These are phyloP conservation scores for Agaricus sinodeliciosus DNA, from an alignment of 768 basidiomycete genomes.

Conservation along the genomic window DNA sequence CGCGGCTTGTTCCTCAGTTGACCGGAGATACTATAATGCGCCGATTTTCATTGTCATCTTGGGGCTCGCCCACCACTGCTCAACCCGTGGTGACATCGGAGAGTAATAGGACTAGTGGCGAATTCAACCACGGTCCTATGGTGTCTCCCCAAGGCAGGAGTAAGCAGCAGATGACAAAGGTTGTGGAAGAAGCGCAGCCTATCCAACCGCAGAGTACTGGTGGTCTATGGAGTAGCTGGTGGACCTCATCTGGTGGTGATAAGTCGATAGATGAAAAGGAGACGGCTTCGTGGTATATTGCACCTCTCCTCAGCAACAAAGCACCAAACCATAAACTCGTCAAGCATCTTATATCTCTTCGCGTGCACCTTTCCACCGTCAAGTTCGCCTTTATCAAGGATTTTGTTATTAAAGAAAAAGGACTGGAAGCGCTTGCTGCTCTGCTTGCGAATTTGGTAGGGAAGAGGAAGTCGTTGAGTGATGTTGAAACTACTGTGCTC, in stretches of 20 bases:
- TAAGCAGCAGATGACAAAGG: slow-evolving; percentile 23
- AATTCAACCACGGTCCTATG: slow-evolving; percentile 22
- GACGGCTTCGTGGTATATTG: slow-evolving; percentile 57
- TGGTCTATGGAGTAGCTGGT: slow-evolving; percentile 71
- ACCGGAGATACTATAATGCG: slow-evolving; percentile 69
- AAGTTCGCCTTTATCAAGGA: slow-evolving; percentile 71
- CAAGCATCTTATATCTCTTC: slow-evolving; percentile 75
- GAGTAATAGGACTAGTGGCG: slow-evolving; percentile 29
- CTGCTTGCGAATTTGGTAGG: slow-evolving; percentile 58
- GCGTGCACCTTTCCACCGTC: slow-evolving; percentile 83
- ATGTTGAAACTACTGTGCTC: slow-evolving; percentile 62
- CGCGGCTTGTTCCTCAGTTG: slow-evolving; percentile 65
- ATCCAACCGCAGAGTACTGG: slow-evolving; percentile 68
- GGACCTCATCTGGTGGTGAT: slow-evolving; percentile 60
- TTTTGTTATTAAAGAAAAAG: slow-evolving; percentile 62
- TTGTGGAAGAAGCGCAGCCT: slow-evolving; percentile 28
- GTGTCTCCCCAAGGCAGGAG: slow-evolving; percentile 18
- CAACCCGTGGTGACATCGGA: slow-evolving; percentile 27
- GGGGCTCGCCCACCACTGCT: slow-evolving; percentile 41
- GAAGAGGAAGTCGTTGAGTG: slow-evolving; percentile 52
- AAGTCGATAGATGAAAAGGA: slow-evolving; percentile 31
- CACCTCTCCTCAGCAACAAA: slow-evolving; percentile 50
- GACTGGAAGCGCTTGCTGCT: slow-evolving; percentile 55
- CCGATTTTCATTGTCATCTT: slow-evolving; percentile 58
- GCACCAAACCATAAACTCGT: slow-evolving; percentile 52